Conservation (phyloP, 352 stramenopile species). For the Globisporangium paroecandrum region DNA sequence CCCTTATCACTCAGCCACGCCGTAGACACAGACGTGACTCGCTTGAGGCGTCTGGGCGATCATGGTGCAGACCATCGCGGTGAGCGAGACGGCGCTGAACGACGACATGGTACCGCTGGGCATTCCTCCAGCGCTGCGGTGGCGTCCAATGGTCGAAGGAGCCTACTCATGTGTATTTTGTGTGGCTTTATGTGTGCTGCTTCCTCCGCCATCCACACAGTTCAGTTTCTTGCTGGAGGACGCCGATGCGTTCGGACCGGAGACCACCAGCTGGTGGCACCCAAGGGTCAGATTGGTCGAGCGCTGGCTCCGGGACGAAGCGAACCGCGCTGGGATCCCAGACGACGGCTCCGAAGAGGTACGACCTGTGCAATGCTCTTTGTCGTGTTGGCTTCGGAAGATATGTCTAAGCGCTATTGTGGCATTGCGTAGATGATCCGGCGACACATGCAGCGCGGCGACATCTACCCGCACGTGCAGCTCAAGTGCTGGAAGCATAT, state of each 20-base stretch:
- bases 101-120: constrained; percentile 40
- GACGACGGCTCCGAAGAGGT: constrained; percentile 76
- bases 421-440: constrained; percentile 50
- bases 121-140: not conserved
- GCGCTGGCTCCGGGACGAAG: constrained; percentile 68
- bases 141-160: not conserved
- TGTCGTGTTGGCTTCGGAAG: not conserved
- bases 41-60: not conserved
- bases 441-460: constrained; percentile 61
- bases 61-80: constrained; percentile 55
- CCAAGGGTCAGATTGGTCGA: constrained; percentile 60
- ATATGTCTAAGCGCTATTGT: not conserved
- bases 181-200: not conserved
- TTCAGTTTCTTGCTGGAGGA: constrained; percentile 55
- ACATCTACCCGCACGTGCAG: constrained; percentile 57
- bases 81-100: constrained; percentile 48
- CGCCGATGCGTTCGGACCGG: constrained; percentile 24
- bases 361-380: not conserved
- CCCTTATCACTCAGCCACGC: not conserved
- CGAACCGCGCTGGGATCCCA: constrained; percentile 48
- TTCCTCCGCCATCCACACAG: constrained; percentile 17
- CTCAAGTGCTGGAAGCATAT: constrained; percentile 82
- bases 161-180: not conserved
- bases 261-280: constrained; percentile 62
- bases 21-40: not conserved